These are phyloP conservation scores for Diaporthe citrichinensis DNA, from an alignment of 2,329 filamentous ascomycete genomes.

Conservation along the genomic window DNA sequence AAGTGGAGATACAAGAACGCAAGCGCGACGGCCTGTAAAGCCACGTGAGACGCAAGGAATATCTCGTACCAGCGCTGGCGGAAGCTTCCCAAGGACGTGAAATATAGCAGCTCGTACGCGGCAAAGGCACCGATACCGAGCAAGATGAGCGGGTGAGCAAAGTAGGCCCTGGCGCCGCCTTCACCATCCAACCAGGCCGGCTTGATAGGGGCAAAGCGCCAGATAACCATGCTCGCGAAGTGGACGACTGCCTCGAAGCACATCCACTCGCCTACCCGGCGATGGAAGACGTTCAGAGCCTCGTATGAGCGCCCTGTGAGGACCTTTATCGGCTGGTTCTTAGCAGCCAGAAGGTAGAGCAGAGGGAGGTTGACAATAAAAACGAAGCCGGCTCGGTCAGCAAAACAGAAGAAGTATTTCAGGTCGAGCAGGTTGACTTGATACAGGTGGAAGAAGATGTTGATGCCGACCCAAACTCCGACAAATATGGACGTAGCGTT, in stretches of 20 bases:
- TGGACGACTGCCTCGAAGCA: constrained; percentile 73
- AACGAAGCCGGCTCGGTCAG: constrained; percentile 69
- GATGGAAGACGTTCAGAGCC: constrained; percentile 75
- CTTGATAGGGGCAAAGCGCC: constrained; percentile 63
- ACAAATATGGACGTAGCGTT: constrained; percentile 70
- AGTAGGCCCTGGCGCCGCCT: constrained; percentile 60
- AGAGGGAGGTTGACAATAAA: constrained; percentile 64
- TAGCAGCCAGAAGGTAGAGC: constrained; percentile 75
- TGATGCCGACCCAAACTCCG: constrained; percentile 65
- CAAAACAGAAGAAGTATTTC: constrained; percentile 69
- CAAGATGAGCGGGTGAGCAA: constrained; percentile 65
- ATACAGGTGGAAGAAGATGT: constrained; percentile 71
- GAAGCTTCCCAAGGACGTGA: constrained; percentile 73
- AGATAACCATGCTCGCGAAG: constrained; percentile 67
- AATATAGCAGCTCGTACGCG: constrained; percentile 72
- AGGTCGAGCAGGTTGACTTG: constrained; percentile 59
- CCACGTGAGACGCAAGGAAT: constrained; percentile 71
- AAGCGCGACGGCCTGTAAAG: constrained; percentile 69
- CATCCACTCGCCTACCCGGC: constrained; percentile 73
- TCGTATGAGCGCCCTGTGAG: constrained; percentile 77
- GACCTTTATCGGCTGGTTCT: constrained; percentile 73
- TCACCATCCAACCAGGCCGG: constrained; percentile 59
- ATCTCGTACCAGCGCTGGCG: constrained; percentile 73
- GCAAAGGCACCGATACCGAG: constrained; percentile 68
- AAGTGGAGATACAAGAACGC: constrained; percentile 73